Base-by-base conservation (phyloP, 305 asterid genomes). In the Fraxinus greggii region DNA sequence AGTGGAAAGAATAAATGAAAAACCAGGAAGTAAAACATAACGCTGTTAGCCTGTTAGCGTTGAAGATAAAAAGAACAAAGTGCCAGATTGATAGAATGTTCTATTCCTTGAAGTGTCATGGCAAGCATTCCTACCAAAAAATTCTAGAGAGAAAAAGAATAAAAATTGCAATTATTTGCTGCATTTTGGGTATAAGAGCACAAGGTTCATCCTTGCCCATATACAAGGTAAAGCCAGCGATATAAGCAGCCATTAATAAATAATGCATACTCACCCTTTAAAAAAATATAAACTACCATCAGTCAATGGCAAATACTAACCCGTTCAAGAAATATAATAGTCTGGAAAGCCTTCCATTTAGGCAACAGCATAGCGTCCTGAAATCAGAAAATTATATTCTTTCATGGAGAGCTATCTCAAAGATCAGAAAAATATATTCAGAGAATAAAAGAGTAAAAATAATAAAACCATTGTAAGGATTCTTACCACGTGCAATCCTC, bases 341-440 rank as follows among this genome's bases (percentile, higher is more conserved):
- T 93, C 89, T 90, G 95, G 86, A 94, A 90, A 78, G 98, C 98
- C 86, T 89, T 94, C 99, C 99, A 96, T 59, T 91, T 93, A 75
- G 99, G 94, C 82, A 85, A 86, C 69, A 96, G 79, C 7, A 36
- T 78, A 85, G 97, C 97, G 88, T 90, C 95, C 99, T 95, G 86
- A 84, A 83, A 85, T 75, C 77, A 81, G 76, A 29, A 84, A 84
- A 85, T 31, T 51, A 45, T 26, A 33, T 29, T 51, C 75, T 70
- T 75, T 59, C 42, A 40, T 45, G 35, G 61, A 31, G 56, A 67
- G 67, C 73, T 42, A 42, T 48, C 40, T 21, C 75, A 70, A 42
- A 63, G 63, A 59, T 72, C 7, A 26, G 15, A 79, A 19, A 72
- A 1, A 8, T 26, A 24, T 70, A 77, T 36, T n/a, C 77, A 40